These are phyloP conservation scores for Pseudogymnoascus sp. DNA, from an alignment of 2,329 filamentous ascomycete genomes.

Conservation along the genomic window DNA sequence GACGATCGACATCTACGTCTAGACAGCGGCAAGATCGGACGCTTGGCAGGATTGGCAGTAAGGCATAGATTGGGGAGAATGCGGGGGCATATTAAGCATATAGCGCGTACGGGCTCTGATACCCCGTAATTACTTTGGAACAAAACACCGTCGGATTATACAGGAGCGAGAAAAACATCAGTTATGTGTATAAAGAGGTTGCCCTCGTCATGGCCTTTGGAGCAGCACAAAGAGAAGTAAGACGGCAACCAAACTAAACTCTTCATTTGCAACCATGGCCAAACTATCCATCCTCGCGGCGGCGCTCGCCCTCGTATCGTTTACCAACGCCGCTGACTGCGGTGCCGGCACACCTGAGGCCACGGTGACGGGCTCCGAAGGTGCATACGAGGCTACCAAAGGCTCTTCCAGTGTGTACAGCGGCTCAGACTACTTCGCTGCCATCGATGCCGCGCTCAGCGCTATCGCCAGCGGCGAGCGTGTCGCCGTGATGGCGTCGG, in stretches of 20 bases:
- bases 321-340: slow-evolving; percentile 36
- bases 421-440: slow-evolving; percentile 44
- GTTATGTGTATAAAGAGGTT: not conserved
- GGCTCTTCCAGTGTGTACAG: slow-evolving; percentile 41
- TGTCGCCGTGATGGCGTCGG: slow-evolving; percentile 45
- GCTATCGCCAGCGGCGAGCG: slow-evolving; percentile 44
- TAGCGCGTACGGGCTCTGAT: not conserved
- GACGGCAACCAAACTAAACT: not conserved
- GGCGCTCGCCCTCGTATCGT: slow-evolving; percentile 34
- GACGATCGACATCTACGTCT: not conserved
- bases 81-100: not conserved
- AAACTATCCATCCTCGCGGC: slow-evolving; percentile 32
- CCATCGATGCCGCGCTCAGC: slow-evolving; percentile 47
- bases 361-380: slow-evolving; percentile 38
- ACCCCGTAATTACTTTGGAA: not conserved
- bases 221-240: not conserved
- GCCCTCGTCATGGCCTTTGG: not conserved
- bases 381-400: slow-evolving; percentile 37
- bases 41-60: slow-evolving; percentile 2
- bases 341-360: slow-evolving; percentile 40
- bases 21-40: not conserved
- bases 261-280: slow-evolving; percentile 28
- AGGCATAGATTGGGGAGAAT: not conserved
- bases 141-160: not conserved
- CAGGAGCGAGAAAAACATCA: not conserved